phyloP scores from a whole-genome alignment of 768 basidiomycete genomes.

The Calocera viscosa region DNA sequence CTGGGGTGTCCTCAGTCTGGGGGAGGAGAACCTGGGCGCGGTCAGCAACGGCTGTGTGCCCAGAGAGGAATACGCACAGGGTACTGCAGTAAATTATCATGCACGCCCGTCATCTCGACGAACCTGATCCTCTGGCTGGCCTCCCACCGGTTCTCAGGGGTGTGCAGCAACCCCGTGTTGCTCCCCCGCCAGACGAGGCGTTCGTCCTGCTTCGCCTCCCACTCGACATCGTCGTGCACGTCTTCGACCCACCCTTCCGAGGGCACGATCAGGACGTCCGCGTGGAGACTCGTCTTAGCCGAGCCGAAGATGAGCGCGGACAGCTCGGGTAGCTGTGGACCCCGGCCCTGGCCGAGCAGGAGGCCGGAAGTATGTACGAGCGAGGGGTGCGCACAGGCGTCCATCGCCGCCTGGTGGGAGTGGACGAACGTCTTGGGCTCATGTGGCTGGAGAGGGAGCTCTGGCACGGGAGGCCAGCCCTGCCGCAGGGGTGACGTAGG shows the following conservation, averaged over 20 bases:
- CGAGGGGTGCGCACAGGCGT: constrained; percentile 38
- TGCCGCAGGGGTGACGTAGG: constrained; percentile 5
- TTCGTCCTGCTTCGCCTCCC: constrained; percentile 51
- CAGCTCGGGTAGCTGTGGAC: not conserved
- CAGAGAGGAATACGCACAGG: not conserved
- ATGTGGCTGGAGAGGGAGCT: not conserved
- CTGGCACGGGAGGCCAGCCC: not conserved
- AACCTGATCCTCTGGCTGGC: constrained; percentile 40
- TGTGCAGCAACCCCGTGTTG: constrained; percentile 50
- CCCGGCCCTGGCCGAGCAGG: not conserved
- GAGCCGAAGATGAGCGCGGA: not conserved
- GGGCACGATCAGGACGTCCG: not conserved
- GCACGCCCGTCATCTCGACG: constrained; percentile 33
- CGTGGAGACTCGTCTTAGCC: not conserved
- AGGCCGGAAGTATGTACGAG: constrained; percentile 29
- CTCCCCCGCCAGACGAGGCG: constrained; percentile 60
- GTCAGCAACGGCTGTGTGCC: not conserved
- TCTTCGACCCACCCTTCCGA: not conserved
- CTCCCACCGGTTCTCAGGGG: constrained; percentile 34
- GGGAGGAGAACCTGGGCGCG: not conserved
- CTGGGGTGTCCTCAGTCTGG: not conserved
- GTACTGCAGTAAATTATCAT: constrained; percentile 23
- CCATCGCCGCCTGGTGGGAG: constrained; percentile 38
- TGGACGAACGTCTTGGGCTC: constrained; percentile 34
- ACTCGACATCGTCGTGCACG: constrained; percentile 37